These are phyloP conservation scores for Sporodiniella umbellata DNA, from an alignment of 371 early-diverging fungal genomes.

Conservation along the genomic window DNA sequence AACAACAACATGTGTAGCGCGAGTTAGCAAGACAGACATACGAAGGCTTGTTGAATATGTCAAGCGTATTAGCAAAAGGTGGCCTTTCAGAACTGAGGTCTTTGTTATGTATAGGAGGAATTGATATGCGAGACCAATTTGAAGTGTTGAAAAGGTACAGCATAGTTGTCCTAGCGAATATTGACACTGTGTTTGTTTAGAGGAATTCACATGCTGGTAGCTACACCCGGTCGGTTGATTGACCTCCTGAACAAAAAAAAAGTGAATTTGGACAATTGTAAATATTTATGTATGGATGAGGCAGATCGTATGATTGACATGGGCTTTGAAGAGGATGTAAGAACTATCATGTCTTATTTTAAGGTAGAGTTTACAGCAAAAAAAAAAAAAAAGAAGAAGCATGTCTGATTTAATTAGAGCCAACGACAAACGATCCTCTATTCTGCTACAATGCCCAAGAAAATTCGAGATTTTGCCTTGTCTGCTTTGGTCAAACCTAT, in stretches of 20 bases:
- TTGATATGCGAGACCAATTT: constrained; percentile 84
- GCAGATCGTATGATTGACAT: constrained; percentile 99
- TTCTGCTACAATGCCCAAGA: constrained; percentile 98
- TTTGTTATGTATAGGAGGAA: constrained; percentile 93
- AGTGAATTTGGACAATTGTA: constrained; percentile 77
- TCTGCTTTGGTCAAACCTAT: constrained; percentile 87
- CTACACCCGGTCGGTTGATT: constrained; percentile 94
- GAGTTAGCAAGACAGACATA: constrained; percentile 87
- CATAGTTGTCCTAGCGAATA: background rate
- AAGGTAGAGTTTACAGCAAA: constrained; percentile 43
- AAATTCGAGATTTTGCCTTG: constrained; percentile 93
- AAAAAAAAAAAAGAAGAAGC: background rate
- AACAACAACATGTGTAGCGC: constrained; percentile 44
- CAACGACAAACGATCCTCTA: constrained; percentile 90
- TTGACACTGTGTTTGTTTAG: constrained; percentile 23
- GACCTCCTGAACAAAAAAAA: constrained; percentile 82
- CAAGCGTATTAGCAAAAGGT: constrained; percentile 57
- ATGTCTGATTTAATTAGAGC: constrained; percentile 13
- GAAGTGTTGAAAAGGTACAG: constrained; percentile 60
- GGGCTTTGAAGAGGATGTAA: constrained; percentile 96
- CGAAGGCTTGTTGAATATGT: constrained; percentile 68
- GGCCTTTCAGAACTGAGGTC: constrained; percentile 75
- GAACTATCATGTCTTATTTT: constrained; percentile 90
- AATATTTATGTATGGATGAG: constrained; percentile 93
- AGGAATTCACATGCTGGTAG: constrained; percentile 81